Evolutionary conservation across 2,329 filamentous ascomycete genomes (phyloP).

Genomic region (Trichoderma lentiforme): DNA sequence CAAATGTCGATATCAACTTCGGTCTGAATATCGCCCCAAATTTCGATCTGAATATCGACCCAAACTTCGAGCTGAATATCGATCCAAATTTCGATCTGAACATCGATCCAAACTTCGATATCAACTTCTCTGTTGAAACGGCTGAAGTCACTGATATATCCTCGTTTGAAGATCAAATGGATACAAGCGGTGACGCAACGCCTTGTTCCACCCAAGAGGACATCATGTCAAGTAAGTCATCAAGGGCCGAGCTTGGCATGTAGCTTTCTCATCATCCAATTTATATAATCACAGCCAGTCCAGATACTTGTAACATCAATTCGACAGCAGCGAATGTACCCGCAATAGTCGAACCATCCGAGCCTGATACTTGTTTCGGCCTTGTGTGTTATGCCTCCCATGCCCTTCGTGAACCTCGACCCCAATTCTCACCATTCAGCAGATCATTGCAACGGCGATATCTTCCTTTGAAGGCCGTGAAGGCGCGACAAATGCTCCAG

Average conservation of each 20-base stretch:
- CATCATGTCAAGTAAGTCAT: background rate
- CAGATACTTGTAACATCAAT: background rate
- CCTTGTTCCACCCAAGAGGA: background rate
- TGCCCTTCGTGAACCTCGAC: background rate
- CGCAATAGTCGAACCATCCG: background rate
- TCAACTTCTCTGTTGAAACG: background rate
- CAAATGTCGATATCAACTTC: background rate
- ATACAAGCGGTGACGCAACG: background rate
- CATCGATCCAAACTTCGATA: background rate
- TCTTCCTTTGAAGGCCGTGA: background rate
- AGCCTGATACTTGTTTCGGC: background rate
- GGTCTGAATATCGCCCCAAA: too few relatives aligned
- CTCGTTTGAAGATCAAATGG: background rate
- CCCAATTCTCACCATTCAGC: background rate
- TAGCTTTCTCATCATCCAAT: background rate
- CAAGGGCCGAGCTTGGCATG: background rate
- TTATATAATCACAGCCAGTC: background rate
- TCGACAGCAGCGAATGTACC: background rate
- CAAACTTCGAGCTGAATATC: background rate
- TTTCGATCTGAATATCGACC: too few relatives aligned
- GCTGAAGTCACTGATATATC: background rate
- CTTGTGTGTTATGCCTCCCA: background rate
- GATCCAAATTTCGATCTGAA: background rate
- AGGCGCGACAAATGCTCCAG: background rate
- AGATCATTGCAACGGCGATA: background rate